These are phyloP conservation scores for Picea glauca DNA, from an alignment of 75 land plant genomes.

Conservation along the genomic window DNA sequence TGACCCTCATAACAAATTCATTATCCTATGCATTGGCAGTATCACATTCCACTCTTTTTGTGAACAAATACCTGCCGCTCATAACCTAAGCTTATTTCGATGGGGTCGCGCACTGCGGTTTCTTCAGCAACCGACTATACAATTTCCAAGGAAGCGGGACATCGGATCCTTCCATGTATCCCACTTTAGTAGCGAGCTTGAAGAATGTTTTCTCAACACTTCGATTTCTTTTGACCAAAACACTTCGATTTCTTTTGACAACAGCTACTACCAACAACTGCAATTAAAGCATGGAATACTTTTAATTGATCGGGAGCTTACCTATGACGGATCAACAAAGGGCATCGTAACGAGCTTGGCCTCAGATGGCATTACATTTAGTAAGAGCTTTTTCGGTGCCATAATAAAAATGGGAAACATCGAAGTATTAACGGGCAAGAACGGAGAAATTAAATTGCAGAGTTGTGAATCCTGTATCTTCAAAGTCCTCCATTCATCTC, in stretches of 20 bases:
- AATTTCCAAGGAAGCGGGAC: conserved; percentile 47
- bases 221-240: conserved; percentile 28
- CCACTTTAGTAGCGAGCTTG: conserved; percentile 19
- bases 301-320: conserved; percentile 50
- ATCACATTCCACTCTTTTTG: too few species aligned
- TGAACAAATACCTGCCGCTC: too few species aligned
- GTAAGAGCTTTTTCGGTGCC: conserved; percentile 32
- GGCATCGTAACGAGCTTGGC: conserved; percentile 31
- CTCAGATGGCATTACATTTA: conserved; percentile 18
- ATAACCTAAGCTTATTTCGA: too few species aligned
- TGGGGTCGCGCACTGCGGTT: conserved; percentile 59
- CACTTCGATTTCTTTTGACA: conserved; percentile 48
- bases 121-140: conserved; percentile 58
- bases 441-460: conserved; percentile 68
- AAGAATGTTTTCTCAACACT: conserved; percentile 35
- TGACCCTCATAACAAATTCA: too few species aligned
- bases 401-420: conserved; percentile 57
- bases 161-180: conserved; percentile 59
- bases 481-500: too few species aligned
- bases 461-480: conserved; percentile 10
- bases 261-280: conserved; percentile 41
- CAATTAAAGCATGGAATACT: conserved; percentile 46
- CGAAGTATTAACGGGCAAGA: conserved; percentile 36
- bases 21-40: too few species aligned
- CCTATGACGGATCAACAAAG: conserved; percentile 27